These are phyloP conservation scores for Kalmanozyma brasiliensis DNA, from an alignment of 1,284 basidiomycete genomes.

Conservation along the genomic window DNA sequence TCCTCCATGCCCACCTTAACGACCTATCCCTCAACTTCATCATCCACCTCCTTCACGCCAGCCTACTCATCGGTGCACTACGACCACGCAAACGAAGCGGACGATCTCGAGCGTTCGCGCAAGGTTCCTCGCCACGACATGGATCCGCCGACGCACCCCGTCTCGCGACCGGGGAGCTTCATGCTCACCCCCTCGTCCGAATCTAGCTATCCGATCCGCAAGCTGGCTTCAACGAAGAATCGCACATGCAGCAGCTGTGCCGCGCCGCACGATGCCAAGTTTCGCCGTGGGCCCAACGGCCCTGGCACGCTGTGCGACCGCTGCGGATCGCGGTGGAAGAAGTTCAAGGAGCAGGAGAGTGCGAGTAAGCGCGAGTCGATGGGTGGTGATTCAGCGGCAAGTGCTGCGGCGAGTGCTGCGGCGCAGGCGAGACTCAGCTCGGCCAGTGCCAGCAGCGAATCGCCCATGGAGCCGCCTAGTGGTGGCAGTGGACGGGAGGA, in stretches of 20 bases:
- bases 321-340: conserved; percentile 49
- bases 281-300: conserved; percentile 44
- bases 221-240: conserved; percentile 55
- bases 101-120: conserved; percentile 30
- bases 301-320: conserved; percentile 55
- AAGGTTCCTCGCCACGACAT: conserved; percentile 21
- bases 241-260: conserved; percentile 48
- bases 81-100: conserved; percentile 39
- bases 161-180: conserved; percentile 6
- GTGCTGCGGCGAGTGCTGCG: not conserved
- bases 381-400: not conserved
- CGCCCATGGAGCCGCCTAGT: conserved; percentile 19
- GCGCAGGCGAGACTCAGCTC: conserved; percentile 32
- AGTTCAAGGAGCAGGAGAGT: conserved; percentile 43
- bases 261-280: conserved; percentile 53
- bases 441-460: conserved; percentile 21
- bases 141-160: conserved; percentile 1
- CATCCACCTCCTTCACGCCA: conserved; percentile 17
- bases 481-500: not conserved
- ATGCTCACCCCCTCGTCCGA: conserved; percentile 18
- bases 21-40: conserved; percentile 26
- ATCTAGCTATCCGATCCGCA: conserved; percentile 34
- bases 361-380: conserved; percentile 17
- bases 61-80: conserved; percentile 18
- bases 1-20: conserved; percentile 28